Base-by-base conservation (phyloP, 2,329 filamentous ascomycete genomes). In the Colletotrichum tanaceti region DNA sequence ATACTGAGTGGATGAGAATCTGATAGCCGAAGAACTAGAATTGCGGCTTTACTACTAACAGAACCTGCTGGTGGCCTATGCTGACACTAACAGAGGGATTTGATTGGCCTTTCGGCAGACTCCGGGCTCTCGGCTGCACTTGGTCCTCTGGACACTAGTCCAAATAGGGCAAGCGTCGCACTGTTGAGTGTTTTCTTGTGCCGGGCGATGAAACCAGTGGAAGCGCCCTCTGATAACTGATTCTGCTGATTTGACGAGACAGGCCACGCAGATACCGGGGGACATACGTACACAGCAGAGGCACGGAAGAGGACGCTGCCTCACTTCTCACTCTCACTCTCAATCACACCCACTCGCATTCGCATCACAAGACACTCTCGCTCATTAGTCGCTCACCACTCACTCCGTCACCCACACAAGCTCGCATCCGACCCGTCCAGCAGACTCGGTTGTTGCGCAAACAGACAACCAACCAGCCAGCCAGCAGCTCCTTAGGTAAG, bases 161-260 rank as follows among this genome's bases (percentile, higher is more conserved):
- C 53, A 10, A 63, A 62, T 41, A 22, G 39, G 67, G 46, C 53
- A 57, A 47, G 46, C 38, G 39, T 46, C 52, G 22, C 43, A 46
- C 59, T 41, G 46, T 22, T 49, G 64, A 61, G 18, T 28, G 67
- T 32, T 53, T 46, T 24, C 35, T 24, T 13, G 38, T n/a, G 41
- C n/a, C 14, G 44, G 38, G 55, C 62, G 43, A 50, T 68, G 67
- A 70, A 70, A 70, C 63, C 67, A 70, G 52, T 58, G 44, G 50
- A 35, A 63, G 67, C 46, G 49, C 54, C 62, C 60, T 50, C 39
- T 14, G 22, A 20, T 13, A n/a, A 41, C 63, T 38, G 50, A 66
- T 43, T 58, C 41, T 58, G 58, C 41, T 55, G 50, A 58, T 53
- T 58, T 52, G 47, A 18, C 49, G 47, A 53, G 50, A 53, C 24